Conservation (phyloP, 192 early-diverging fungal species). For the Backusella luteola region DNA sequence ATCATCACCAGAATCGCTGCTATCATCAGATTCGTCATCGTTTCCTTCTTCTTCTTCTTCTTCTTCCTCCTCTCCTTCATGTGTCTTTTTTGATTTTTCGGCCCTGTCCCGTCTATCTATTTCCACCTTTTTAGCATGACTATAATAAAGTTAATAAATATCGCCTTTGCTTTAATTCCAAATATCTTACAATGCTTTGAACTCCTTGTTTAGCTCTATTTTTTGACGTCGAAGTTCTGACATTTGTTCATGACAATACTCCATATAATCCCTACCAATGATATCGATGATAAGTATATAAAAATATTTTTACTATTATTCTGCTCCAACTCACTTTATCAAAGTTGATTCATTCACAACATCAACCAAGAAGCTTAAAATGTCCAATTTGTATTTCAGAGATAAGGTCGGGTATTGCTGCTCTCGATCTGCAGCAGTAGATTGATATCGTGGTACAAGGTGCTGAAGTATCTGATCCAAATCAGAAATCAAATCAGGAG, state of each 20-base stretch:
- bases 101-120: slow-evolving; percentile 11
- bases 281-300: neutral
- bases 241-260: slow-evolving; percentile 36
- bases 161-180: neutral
- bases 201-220: slow-evolving; percentile 35
- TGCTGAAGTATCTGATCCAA: slow-evolving; percentile 46
- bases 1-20: slow-evolving; percentile 18
- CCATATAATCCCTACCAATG: slow-evolving; percentile 31
- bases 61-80: slow-evolving; percentile 3
- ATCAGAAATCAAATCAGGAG: slow-evolving; percentile 41
- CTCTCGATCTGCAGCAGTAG: slow-evolving; percentile 30
- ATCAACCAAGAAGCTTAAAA: slow-evolving; percentile 29
- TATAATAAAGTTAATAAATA: slow-evolving; percentile 5
- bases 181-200: slow-evolving; percentile 27
- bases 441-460: slow-evolving; percentile 23
- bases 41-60: neutral
- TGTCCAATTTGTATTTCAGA: slow-evolving; percentile 22
- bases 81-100: slow-evolving; percentile 19
- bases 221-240: slow-evolving; percentile 35
- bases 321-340: slow-evolving; percentile 25
- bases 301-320: neutral
- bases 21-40: slow-evolving; percentile 19
- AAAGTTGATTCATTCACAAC: slow-evolving; percentile 31
- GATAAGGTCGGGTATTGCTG: slow-evolving; percentile 22
- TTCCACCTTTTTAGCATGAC: neutral